Conservation (phyloP, 441 rosid genomes). For the Adansonia gregorii region DNA sequence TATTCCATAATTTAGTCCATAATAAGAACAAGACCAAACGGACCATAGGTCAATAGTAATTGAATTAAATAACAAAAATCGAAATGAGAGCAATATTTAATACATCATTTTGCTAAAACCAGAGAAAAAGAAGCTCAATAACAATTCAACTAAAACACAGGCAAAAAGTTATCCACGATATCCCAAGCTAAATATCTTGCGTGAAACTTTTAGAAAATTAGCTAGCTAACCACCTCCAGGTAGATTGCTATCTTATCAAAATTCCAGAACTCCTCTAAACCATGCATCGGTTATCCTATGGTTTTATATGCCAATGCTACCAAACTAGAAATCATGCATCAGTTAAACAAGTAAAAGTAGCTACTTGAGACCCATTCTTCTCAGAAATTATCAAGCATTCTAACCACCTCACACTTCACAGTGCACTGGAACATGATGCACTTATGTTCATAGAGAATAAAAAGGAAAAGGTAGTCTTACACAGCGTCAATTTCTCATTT, state of each 20-base stretch:
- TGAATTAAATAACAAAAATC: not conserved
- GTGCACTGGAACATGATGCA: not conserved
- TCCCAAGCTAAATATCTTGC: not conserved
- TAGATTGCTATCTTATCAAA: slow-evolving; percentile 21
- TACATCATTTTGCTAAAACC: not conserved
- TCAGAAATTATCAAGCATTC: not conserved
- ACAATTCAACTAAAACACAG: not conserved
- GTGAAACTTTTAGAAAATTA: not conserved
- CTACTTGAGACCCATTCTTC: not conserved
- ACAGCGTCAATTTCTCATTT: not conserved
- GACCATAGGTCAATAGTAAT: not conserved
- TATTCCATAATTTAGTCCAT: not conserved
- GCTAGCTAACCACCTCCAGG: not conserved
- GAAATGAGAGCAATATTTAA: slow-evolving; percentile 10
- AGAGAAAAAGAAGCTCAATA: not conserved
- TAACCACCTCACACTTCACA: not conserved
- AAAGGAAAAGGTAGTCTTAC: no score
- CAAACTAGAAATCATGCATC: not conserved
- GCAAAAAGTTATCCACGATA: not conserved
- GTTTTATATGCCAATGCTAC: not conserved
- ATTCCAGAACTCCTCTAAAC: not conserved
- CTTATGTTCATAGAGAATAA: not conserved
- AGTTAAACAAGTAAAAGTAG: not conserved
- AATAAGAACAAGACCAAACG: not conserved
- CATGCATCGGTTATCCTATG: not conserved